Base-by-base conservation (phyloP, 2,329 filamentous ascomycete genomes). In the Mollisiaceae sp. region DNA sequence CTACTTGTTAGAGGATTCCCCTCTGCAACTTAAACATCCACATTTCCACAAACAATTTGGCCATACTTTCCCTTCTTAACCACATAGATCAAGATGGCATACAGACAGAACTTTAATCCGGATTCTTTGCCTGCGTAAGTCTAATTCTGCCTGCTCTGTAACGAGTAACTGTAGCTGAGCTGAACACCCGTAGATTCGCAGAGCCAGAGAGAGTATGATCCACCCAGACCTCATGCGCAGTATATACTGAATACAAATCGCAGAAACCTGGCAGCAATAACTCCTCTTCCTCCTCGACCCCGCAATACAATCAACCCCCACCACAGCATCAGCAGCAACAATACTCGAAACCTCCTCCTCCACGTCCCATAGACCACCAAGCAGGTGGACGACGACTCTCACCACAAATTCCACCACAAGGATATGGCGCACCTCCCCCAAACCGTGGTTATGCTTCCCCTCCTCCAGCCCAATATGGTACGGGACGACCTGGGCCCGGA, bases 41-140 rank as follows among this genome's bases (percentile, higher is more conserved):
- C 15, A 36, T 57, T 35, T 39, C 52, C 57, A 35, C 57, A 57
- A 45, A 57, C 24, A 47, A 39, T 39, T 47, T 39, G 36, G 61
- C 59, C 60, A 61, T 55, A 58, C 58, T 55, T 27, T 12, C 38
- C 60, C 59, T 59, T 60, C 15, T 18, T 63, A 22, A 55, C n/a
- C 43, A 56, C 43, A 24, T 41, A 54, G 55, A 61, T 58, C 70
- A 79, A 77, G 67, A 98, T 98, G 94, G 94, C 94, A 64, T 98
- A 98, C 85, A 97, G 97, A 81, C 89, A 89, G 78, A 87, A 90
- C 63, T 95, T 93, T 82, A 97, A 99, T 79, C 94, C 94, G 39
- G 94, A 99, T 82, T 92, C 93, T 77, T 88, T 99, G 70, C 94
- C 94, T 77, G 93, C 93, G 91, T 95, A 85, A 81, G 90, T 80